Evolutionary conservation across 192 early-diverging fungal genomes (phyloP), one percentile per base, ranked within the genome.

Genomic region (Coemansia sp.): DNA sequence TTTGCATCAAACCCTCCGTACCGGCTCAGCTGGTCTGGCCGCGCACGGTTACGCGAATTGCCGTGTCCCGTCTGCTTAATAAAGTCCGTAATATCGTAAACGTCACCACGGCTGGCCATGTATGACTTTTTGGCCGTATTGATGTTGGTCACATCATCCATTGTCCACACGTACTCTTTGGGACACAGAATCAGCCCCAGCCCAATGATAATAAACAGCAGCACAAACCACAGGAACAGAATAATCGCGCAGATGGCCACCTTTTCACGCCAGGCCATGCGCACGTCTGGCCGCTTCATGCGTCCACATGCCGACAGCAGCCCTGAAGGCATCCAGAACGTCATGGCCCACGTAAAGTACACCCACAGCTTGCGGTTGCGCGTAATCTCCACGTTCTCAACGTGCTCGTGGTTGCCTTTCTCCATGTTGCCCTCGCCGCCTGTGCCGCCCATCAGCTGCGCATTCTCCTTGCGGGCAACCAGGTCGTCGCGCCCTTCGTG

Each of bases 261-360:
- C 73, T 98, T 98, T 76, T 98, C 96, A 32, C 95, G 83, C 94
- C 93, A 98, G 13, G 95, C 95, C 93, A 95, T 95, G 39, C 87
- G 91, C 47, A 98, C 86, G 73, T 98, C 94, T 27, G 89, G 81
- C 26, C 94, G 87, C 70, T 88, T 89, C 93, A 97, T 94, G 48
- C 88, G 77, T 16, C 75, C 75, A 38, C 69, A 69, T 66, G 66
- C 73, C 26, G 51, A 66, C 27, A 78, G 62, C 24, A 78, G 60
- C 26, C 70, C 70, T 32, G 70, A 68, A 1, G 76, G 70, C 4
- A 73, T 49, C 66, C 70, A 78, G 70, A 70, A 78, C n/a, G 76
- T 78, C 60, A 78, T 54, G 60, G 26, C 10, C 76, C 76, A 78
- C 13, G 76, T 78, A 5, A 66, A 49, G 48, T 62, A 41, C 20